A percentile compares a stretch with the other conserved stretches of the same genome.
Evolutionary conservation across 257 asterid genomes (phyloP).

Genomic region (Primulina tabacum): DNA sequence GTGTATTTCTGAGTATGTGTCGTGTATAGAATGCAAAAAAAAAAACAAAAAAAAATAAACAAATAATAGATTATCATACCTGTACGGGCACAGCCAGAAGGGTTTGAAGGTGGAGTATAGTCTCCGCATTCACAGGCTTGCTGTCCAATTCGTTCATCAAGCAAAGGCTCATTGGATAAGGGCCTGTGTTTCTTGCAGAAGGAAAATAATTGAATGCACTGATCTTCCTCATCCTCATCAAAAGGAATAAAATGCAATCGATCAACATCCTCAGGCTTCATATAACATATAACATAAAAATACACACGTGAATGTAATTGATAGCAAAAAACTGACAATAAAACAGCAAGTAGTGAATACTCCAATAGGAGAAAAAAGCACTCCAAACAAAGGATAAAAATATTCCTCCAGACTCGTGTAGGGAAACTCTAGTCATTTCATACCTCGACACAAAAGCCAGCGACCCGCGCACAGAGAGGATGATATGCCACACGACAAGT

Average conservation of each 20-base stretch:
- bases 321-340: constrained; percentile 5
- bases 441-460: constrained; percentile 98
- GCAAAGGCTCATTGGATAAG: constrained; percentile 53
- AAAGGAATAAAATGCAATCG: constrained; percentile 57
- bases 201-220: constrained; percentile 82
- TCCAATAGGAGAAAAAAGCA: constrained; percentile 3
- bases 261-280: constrained; percentile 89
- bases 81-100: constrained; percentile 92
- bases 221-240: constrained; percentile 88
- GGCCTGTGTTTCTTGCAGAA: constrained; percentile 90
- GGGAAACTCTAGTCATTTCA: not conserved
- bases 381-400: constrained; percentile 5
- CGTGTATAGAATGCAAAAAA: constrained; percentile 4
- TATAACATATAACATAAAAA: constrained; percentile 18
- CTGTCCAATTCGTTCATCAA: constrained; percentile 46
- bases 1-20: not conserved
- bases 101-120: constrained; percentile 64
- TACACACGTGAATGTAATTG: constrained; percentile 14
- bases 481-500: constrained; percentile 87
- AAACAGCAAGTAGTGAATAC: constrained; percentile 14
- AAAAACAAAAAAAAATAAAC: constrained; percentile 6
- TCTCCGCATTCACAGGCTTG: constrained; percentile 49
- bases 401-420: not conserved
- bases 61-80: constrained; percentile 43
- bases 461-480: constrained; percentile 99